Evolutionary conservation across 306 rosid genomes (phyloP).

Genomic region (Cicer judaicum): DNA sequence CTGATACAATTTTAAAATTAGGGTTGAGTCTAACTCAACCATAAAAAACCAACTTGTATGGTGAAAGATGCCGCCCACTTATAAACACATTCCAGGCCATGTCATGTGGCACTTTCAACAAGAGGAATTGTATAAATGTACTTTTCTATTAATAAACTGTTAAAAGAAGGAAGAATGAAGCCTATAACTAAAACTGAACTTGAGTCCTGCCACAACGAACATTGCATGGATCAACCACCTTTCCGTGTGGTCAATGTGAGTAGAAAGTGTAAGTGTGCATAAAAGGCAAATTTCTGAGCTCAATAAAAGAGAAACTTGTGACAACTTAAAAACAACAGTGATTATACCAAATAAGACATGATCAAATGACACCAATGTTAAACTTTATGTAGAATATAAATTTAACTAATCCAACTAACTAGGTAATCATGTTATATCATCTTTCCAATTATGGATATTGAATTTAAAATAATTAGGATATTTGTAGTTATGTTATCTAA

Average conservation of each 20-base stretch:
- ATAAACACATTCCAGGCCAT: too few species aligned
- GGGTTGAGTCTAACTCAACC: too few species aligned
- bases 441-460: neutral
- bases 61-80: too few species aligned
- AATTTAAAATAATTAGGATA: too few species aligned
- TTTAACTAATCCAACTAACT: neutral
- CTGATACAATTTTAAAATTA: too few species aligned
- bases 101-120: too few species aligned
- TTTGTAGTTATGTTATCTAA: neutral
- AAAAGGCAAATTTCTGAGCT: slow-evolving; percentile 17
- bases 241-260: neutral
- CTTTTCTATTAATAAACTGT: slow-evolving; percentile 1
- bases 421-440: neutral
- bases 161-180: slow-evolving; percentile 18
- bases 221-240: slow-evolving; percentile 18
- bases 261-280: neutral
- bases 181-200: slow-evolving; percentile 4
- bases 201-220: neutral
- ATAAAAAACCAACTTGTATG: too few species aligned
- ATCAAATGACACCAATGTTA: neutral
- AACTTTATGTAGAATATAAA: neutral
- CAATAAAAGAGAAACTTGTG: neutral
- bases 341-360: neutral
- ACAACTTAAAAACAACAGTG: slow-evolving; percentile 8
- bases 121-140: neutral